Percentiles rank a stretch among this genome's conserved stretches.
Conservation (phyloP, 148 eudicot species). For the Fagopyrum homotropicum region DNA sequence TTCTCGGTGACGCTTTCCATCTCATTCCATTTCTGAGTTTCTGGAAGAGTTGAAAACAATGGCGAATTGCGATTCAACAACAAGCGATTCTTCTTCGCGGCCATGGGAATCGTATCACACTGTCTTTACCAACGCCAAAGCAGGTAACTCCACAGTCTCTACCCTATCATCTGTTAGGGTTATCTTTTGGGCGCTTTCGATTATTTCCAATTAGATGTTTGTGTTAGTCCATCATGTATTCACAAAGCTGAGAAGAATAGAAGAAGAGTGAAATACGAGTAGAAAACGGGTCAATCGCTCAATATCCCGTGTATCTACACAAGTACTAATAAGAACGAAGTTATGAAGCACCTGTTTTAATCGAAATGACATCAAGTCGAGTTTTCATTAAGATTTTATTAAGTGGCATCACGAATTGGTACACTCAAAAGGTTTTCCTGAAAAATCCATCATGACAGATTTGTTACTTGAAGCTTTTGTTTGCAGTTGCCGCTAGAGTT, state of each 20-base stretch:
- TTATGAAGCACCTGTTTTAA: not conserved
- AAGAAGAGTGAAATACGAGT: not conserved
- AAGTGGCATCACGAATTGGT: not conserved
- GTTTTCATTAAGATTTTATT: not conserved
- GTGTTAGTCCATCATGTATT: not conserved
- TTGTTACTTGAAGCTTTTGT: not conserved
- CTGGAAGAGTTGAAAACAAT: conserved; percentile 12
- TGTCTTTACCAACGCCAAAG: conserved; percentile 88
- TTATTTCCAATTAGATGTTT: not conserved
- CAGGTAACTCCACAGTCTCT: conserved; percentile 38
- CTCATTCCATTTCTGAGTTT: not conserved
- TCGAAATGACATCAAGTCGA: not conserved
- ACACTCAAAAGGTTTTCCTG: not conserved
- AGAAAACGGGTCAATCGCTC: not conserved
- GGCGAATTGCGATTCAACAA: conserved; percentile 34
- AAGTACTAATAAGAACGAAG: not conserved
- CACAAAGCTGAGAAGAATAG: not conserved
- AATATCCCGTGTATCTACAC: not conserved
- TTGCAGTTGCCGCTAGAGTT: not conserved
- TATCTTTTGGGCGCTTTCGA: not conserved
- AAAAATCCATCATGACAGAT: not conserved
- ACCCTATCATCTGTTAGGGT: not conserved
- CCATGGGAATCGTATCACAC: conserved; percentile 97
- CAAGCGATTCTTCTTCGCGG: conserved; percentile 30
- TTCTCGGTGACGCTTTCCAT: not conserved